phyloP scores from a whole-genome alignment of 2,329 filamentous ascomycete genomes.

The Cadophora sp. region DNA sequence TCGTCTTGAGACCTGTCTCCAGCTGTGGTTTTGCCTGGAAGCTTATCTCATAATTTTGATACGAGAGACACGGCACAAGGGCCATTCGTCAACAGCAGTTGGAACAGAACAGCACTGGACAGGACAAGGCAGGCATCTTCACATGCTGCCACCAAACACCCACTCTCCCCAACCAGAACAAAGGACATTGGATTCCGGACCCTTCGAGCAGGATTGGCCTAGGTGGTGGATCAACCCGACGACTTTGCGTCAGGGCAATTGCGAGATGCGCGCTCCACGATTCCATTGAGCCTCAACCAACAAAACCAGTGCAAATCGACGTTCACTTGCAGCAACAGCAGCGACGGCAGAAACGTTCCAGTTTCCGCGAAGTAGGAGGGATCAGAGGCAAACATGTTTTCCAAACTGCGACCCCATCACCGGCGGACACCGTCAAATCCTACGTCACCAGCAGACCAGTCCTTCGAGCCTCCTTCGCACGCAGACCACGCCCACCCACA shows the following conservation, averaged over 20 bases:
- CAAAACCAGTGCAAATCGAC: not conserved
- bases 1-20: not conserved
- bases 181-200: not conserved
- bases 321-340: not conserved
- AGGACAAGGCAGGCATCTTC: slow-evolving; percentile 16
- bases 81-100: slow-evolving; percentile 16
- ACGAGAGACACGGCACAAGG: slow-evolving; percentile 14
- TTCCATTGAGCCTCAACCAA: slow-evolving; percentile 22
- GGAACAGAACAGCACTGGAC: not conserved
- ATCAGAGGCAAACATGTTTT: slow-evolving; percentile 42
- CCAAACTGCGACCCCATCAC: slow-evolving; percentile 46
- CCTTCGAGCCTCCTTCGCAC: slow-evolving; percentile 40
- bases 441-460: slow-evolving; percentile 43
- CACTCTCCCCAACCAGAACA: not conserved
- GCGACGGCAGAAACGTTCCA: not conserved
- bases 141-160: slow-evolving; percentile 21
- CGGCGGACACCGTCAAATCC: slow-evolving; percentile 44
- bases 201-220: not conserved
- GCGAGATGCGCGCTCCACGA: slow-evolving; percentile 23
- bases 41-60: slow-evolving; percentile 16
- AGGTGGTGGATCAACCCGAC: not conserved
- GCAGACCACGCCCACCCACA: slow-evolving; percentile 41
- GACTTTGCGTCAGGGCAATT: slow-evolving; percentile 10
- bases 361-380: not conserved
- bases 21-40: not conserved